A percentile compares a stretch with the other conserved stretches of the same genome.
phyloP scores from a whole-genome alignment of 2,329 filamentous ascomycete species.

The Uncinocarpus reesii region DNA sequence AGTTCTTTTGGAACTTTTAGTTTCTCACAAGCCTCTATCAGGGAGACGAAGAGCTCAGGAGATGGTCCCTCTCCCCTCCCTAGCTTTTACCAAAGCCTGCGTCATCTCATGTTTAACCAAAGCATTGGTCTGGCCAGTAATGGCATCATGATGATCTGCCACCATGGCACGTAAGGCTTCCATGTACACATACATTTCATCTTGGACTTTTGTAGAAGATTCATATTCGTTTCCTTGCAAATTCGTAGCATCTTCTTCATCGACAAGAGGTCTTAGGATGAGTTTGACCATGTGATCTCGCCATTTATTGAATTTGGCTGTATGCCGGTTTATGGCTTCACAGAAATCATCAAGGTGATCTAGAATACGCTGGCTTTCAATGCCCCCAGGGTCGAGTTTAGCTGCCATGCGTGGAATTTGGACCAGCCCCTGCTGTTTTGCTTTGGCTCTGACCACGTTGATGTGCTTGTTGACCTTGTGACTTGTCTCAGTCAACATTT shows the following conservation, averaged over 20 bases:
- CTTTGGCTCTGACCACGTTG: conserved; percentile 48
- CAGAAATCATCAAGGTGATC: conserved; percentile 58
- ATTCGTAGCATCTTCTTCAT: conserved; percentile 66
- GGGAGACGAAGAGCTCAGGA: conserved; percentile 50
- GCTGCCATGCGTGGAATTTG: conserved; percentile 52
- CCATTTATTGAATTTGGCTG: conserved; percentile 61
- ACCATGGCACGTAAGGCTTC: conserved; percentile 64
- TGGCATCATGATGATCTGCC: conserved; percentile 64
- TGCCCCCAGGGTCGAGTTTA: conserved; percentile 48
- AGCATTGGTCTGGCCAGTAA: conserved; percentile 67
- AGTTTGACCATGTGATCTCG: conserved; percentile 61
- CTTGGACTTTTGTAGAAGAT: conserved; percentile 74
- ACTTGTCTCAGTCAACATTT: conserved; percentile 56
- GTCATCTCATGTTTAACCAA: conserved; percentile 65
- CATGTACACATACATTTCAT: conserved; percentile 79
- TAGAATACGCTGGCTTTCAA: conserved; percentile 60
- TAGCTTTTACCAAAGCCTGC: conserved; percentile 50
- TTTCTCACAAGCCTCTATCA: conserved; percentile 39
- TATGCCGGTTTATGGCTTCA: conserved; percentile 60
- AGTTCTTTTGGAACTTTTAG: conserved; percentile 40
- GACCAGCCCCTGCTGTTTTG: conserved; percentile 46
- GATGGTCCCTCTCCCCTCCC: conserved; percentile 57
- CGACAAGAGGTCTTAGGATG: conserved; percentile 64
- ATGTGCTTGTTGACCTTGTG: conserved; percentile 55
- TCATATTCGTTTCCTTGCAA: conserved; percentile 84